A percentile compares a stretch with the other conserved stretches of the same genome.
Evolutionary conservation across 2,329 filamentous ascomycete species (phyloP).

Genomic region (Colletotrichum echinochloae): DNA sequence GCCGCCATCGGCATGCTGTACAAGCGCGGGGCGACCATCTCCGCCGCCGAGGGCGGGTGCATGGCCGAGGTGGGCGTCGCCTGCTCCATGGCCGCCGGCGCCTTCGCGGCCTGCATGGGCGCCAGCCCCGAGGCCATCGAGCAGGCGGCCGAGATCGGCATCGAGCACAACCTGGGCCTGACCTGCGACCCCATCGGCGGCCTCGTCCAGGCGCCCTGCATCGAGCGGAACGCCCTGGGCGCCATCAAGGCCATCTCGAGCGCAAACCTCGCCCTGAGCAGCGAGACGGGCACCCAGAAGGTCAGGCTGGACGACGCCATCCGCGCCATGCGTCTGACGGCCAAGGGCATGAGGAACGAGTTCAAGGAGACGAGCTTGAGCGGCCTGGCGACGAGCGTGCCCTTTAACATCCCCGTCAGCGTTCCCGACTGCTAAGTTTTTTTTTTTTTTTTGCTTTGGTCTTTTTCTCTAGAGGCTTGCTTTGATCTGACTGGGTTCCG

Average conservation of each 20-base stretch:
- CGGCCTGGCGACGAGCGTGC: constrained; percentile 62
- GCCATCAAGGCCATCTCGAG: constrained; percentile 64
- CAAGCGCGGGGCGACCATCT: constrained; percentile 65
- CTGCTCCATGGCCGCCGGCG: constrained; percentile 64
- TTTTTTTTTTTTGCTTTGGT: neutral
- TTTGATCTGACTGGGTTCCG: neutral
- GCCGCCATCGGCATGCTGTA: constrained; percentile 65
- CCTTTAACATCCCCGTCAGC: constrained; percentile 62
- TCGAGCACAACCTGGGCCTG: constrained; percentile 64
- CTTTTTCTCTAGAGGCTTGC: too few relatives aligned
- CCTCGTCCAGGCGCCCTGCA: constrained; percentile 63
- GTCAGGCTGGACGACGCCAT: constrained; percentile 64
- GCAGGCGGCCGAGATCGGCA: constrained; percentile 64
- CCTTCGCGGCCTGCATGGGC: constrained; percentile 64
- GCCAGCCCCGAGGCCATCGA: constrained; percentile 63
- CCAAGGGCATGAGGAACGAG: constrained; percentile 64
- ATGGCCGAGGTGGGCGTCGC: constrained; percentile 67
- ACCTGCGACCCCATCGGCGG: constrained; percentile 65
- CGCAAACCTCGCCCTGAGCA: constrained; percentile 60
- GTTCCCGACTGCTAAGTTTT: constrained; percentile 60
- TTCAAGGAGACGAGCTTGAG: constrained; percentile 66
- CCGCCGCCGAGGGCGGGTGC: constrained; percentile 63
- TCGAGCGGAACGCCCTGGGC: constrained; percentile 63
- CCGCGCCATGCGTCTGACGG: constrained; percentile 62
- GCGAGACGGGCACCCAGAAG: constrained; percentile 59